Conservation (phyloP, 345 rosid species). For the Euphorbia peplus region DNA sequence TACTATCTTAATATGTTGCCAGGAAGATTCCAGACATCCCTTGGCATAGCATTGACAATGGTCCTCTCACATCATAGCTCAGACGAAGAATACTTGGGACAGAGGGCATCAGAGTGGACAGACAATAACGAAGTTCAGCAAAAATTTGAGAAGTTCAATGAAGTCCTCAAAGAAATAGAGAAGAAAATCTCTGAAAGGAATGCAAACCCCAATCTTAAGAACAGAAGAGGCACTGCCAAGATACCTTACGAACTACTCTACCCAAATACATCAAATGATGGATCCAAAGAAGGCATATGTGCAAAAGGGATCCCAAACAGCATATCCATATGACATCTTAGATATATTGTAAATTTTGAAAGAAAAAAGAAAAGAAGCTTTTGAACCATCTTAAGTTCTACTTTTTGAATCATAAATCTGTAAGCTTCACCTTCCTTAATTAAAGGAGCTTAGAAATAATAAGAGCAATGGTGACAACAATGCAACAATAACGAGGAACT, state of each 20-base stretch:
- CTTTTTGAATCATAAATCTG: background rate
- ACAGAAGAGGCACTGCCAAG: constrained; percentile 51
- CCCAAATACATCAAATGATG: constrained; percentile 34
- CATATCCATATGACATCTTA: constrained; percentile 36
- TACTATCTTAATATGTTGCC: constrained; percentile 50
- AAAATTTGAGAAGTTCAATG: constrained; percentile 33
- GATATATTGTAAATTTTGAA: constrained; percentile 2
- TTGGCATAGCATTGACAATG: constrained; percentile 41
- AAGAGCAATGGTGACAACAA: background rate
- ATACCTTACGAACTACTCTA: constrained; percentile 45
- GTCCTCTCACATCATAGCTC: constrained; percentile 50
- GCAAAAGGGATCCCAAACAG: constrained; percentile 58
- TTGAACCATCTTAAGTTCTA: background rate
- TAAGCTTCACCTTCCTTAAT: background rate
- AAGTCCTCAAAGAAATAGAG: constrained; percentile 37
- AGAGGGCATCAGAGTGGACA: constrained; percentile 40
- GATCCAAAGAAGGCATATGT: constrained; percentile 28
- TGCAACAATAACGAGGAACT: background rate
- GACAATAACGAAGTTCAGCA: constrained; percentile 32
- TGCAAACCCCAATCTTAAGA: constrained; percentile 31
- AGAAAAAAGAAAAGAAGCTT: background rate
- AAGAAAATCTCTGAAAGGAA: constrained; percentile 43
- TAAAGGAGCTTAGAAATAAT: background rate
- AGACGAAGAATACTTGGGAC: constrained; percentile 54
- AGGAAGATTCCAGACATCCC: constrained; percentile 34